These are phyloP conservation scores for Thinopyrum elongatum DNA, from an alignment of 176 grass and related monocot genomes.

Conservation along the genomic window DNA sequence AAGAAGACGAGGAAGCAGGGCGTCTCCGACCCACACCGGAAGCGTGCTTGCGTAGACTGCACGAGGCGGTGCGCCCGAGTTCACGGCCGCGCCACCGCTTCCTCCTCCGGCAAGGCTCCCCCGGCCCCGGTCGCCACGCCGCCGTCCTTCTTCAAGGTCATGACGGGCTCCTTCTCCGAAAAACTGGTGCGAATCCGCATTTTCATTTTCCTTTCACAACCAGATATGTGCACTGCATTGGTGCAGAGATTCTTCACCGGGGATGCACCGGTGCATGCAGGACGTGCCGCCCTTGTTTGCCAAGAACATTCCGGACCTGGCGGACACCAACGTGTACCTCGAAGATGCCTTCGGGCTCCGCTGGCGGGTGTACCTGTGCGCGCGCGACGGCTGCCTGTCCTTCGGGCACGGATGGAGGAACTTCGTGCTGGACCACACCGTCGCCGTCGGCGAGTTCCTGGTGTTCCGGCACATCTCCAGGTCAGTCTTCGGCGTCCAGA, in stretches of 20 bases:
- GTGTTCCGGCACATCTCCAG: constrained; percentile 56
- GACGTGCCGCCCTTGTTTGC: constrained; percentile 55
- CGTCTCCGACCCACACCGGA: constrained; percentile 13
- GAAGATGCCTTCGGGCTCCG: constrained; percentile 51
- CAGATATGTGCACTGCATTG: not conserved
- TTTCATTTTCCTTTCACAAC: not conserved
- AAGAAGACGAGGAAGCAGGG: constrained; percentile 26
- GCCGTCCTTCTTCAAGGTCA: constrained; percentile 79
- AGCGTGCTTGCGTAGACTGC: constrained; percentile 49
- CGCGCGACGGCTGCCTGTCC: constrained; percentile 20
- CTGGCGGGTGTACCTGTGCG: constrained; percentile 42
- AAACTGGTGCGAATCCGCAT: constrained; percentile 31
- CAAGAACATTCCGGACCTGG: constrained; percentile 27
- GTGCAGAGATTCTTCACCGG: not conserved
- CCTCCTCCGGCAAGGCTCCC: constrained; percentile 2
- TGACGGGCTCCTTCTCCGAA: constrained; percentile 64
- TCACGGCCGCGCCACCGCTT: constrained; percentile 4
- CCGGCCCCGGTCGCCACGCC: not conserved
- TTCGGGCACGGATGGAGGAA: constrained; percentile 62
- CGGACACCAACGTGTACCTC: constrained; percentile 39
- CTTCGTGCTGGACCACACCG: constrained; percentile 55
- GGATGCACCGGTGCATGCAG: constrained; percentile 21
- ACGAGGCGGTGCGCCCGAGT: constrained; percentile 28
- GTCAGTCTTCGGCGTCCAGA: constrained; percentile 56
- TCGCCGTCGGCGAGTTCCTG: constrained; percentile 57